These are phyloP conservation scores for Podaxis sp. DNA, from an alignment of 768 basidiomycete genomes.

Conservation along the genomic window DNA sequence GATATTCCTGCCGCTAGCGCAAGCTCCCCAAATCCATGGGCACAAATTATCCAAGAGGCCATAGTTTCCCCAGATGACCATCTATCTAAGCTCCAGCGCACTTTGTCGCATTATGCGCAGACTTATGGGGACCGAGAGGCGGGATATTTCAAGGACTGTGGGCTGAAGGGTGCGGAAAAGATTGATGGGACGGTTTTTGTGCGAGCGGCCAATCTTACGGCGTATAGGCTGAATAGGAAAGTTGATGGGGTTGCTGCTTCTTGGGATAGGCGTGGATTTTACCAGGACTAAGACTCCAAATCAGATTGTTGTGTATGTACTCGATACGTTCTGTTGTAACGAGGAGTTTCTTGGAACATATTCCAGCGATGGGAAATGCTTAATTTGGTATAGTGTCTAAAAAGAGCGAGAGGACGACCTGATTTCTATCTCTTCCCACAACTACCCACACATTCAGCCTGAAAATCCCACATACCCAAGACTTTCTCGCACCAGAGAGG, in stretches of 20 bases:
- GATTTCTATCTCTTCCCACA: no score
- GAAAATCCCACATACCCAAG: no score
- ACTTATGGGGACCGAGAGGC: slow-evolving; percentile 9
- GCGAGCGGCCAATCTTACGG: slow-evolving; percentile 46
- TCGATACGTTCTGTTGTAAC: no score
- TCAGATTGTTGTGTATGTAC: no score
- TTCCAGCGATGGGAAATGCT: not conserved
- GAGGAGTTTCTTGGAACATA: no score
- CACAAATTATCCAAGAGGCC: slow-evolving; percentile 45
- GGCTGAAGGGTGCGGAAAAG: slow-evolving; percentile 40
- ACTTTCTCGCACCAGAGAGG: no score
- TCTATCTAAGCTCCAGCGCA: slow-evolving; percentile 32
- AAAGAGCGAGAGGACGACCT: no score
- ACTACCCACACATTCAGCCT: no score
- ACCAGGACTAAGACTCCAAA: not conserved
- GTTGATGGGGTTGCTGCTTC: not conserved
- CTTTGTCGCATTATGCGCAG: slow-evolving; percentile 26
- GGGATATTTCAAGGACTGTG: slow-evolving; percentile 17
- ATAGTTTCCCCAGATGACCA: slow-evolving; percentile 58
- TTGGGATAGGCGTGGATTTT: slow-evolving; percentile 10
- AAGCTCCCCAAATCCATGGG: slow-evolving; percentile 52
- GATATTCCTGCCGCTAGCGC: slow-evolving; percentile 27
- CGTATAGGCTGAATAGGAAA: slow-evolving; percentile 23
- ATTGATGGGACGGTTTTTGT: slow-evolving; percentile 60
- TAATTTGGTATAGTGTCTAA: not conserved